Evolutionary conservation across 2,329 filamentous ascomycete genomes (phyloP).

Genomic region (Hymenoscyphus albidus): DNA sequence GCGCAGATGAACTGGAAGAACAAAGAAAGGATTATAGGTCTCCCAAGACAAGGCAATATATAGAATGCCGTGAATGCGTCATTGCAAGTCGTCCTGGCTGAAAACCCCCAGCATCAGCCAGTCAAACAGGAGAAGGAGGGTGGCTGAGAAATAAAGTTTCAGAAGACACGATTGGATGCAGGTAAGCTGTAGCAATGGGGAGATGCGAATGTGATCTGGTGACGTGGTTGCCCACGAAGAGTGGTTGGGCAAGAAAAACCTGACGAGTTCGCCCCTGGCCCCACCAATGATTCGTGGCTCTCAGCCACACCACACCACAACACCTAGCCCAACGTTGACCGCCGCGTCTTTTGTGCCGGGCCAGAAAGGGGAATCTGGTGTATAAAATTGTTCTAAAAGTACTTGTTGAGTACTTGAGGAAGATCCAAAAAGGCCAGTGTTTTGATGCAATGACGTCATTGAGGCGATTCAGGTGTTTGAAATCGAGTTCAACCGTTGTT

Average conservation of each 20-base stretch:
- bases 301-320: too few relatives aligned
- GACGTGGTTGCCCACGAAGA: neutral
- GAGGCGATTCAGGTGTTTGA: neutral
- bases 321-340: too few relatives aligned
- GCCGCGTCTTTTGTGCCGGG: too few relatives aligned
- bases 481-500: neutral
- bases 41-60: neutral
- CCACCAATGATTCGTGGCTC: too few relatives aligned
- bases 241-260: too few relatives aligned
- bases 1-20: neutral
- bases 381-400: too few relatives aligned
- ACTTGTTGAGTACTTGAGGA: neutral
- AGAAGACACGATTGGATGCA: constrained; percentile 1
- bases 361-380: too few relatives aligned
- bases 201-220: neutral
- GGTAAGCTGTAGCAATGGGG: neutral
- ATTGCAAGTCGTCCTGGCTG: neutral
- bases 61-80: neutral
- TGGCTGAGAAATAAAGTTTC: neutral
- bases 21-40: neutral
- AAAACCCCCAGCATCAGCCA: neutral
- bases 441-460: neutral
- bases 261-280: too few relatives aligned
- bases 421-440: neutral
- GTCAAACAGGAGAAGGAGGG: neutral